phyloP scores from a whole-genome alignment of 2,329 filamentous ascomycete genomes.

The Aphanoascus verrucosus region DNA sequence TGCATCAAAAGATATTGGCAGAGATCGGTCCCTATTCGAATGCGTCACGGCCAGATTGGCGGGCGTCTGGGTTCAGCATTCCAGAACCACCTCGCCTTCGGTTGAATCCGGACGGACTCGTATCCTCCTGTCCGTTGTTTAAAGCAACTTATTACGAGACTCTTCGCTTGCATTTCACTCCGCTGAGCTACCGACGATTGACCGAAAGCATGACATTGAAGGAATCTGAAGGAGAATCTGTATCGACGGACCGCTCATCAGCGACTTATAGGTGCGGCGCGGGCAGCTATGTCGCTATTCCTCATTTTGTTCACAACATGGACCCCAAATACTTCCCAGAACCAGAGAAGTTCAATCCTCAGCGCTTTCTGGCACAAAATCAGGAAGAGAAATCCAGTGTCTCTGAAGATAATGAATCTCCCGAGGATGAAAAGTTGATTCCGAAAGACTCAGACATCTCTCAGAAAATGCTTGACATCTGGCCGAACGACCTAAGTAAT shows the following conservation, averaged over 20 bases:
- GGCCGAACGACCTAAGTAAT: slow-evolving; percentile 30
- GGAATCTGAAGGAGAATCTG: slow-evolving; percentile 32
- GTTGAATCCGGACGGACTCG: slow-evolving; percentile 33
- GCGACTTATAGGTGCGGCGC: slow-evolving; percentile 33
- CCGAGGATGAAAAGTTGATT: not conserved
- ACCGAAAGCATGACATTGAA: slow-evolving; percentile 30
- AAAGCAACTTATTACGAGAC: slow-evolving; percentile 40
- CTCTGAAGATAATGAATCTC: slow-evolving; percentile 19
- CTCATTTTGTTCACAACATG: slow-evolving; percentile 36
- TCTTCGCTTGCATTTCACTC: slow-evolving; percentile 35
- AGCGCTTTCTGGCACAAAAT: slow-evolving; percentile 38
- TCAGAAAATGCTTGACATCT: not conserved
- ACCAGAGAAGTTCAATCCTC: slow-evolving; percentile 35
- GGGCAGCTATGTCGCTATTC: slow-evolving; percentile 36
- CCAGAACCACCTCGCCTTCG: slow-evolving; percentile 35
- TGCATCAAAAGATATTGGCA: slow-evolving; percentile 35
- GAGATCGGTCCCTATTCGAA: slow-evolving; percentile 38
- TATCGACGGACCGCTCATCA: slow-evolving; percentile 21
- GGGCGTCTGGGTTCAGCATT: slow-evolving; percentile 34
- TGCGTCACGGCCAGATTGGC: slow-evolving; percentile 27
- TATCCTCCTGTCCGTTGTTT: slow-evolving; percentile 37
- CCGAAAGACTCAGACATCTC: not conserved
- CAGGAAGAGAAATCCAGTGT: slow-evolving; percentile 27
- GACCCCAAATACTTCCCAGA: slow-evolving; percentile 34
- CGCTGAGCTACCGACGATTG: slow-evolving; percentile 35